Evolutionary conservation across 2,329 filamentous ascomycete species (phyloP).

Genomic region (Hirsutella rhossiliensis): DNA sequence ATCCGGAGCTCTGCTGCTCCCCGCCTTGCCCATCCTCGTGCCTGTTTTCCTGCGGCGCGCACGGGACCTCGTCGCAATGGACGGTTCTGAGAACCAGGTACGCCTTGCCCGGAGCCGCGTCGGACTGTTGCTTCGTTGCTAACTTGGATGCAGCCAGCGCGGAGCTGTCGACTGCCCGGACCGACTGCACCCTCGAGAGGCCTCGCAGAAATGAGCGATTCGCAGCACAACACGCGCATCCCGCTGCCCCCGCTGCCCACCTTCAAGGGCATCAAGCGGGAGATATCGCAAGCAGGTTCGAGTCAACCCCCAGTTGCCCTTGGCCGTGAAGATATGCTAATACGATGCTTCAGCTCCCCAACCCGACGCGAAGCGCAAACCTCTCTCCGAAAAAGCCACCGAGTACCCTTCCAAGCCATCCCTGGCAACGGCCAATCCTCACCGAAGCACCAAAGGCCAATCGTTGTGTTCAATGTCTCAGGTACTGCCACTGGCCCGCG

Average conservation of each 20-base stretch:
- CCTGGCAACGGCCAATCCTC: conserved; percentile 13
- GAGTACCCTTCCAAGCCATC: conserved; percentile 29
- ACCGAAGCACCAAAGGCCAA: conserved; percentile 32
- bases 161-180: conserved; percentile 18
- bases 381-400: conserved; percentile 39
- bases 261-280: conserved; percentile 37
- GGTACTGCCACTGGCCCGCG: conserved; percentile 6
- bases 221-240: conserved; percentile 45
- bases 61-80: conserved; percentile 16
- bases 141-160: conserved; percentile 10
- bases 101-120: conserved; percentile 1
- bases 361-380: conserved; percentile 49
- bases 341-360: conserved; percentile 28
- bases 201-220: conserved; percentile 44
- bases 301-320: neutral
- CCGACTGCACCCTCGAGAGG: conserved; percentile 16
- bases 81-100: conserved; percentile 18
- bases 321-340: neutral
- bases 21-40: conserved; percentile 20
- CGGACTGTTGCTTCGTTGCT: neutral
- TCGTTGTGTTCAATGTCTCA: conserved; percentile 21
- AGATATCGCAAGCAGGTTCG: conserved; percentile 30
- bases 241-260: conserved; percentile 27
- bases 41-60: conserved; percentile 10
- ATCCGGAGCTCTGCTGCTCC: conserved; percentile 25